Evolutionary conservation across 148 eudicot genomes (phyloP), one percentile per base, ranked within the genome.

Genomic region (Spergularia marina): DNA sequence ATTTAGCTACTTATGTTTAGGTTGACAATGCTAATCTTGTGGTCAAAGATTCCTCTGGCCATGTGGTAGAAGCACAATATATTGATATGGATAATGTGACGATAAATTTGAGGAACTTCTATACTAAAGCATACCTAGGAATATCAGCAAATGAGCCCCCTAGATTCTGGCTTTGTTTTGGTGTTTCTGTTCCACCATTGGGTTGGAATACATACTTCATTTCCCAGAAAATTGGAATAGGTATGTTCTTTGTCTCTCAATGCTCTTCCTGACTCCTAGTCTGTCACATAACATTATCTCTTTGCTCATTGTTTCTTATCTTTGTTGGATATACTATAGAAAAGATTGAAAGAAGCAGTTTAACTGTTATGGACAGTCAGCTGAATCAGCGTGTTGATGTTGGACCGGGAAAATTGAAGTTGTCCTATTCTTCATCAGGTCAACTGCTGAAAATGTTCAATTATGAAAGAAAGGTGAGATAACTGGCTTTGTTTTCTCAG

Each of bases 161-260:
- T 62, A 91, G 88, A 77, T 93, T 83, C 78, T 93, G 96, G 98
- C 87, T 93, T 71, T 61, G 76, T 72, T 91, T 93, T 83, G 82
- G 63, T 79, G 97, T 82, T 79, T 85, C 92, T 71, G 82, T 93
- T 71, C 91, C 90, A 60, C 90, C 98, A 49, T 74, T 93, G 77
- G 97, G 98, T 76, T 91, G 91, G 94, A 88, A 80, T 82, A 93
- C 97, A n/a, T 93, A 89, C 74, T 89, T 91, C 83, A 80, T 91
- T 74, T 86, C 91, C 47, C 65, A 73, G 71, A 75, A 68, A 60
- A 49, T 79, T 58, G 82, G 76, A 66, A 85, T 78, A 81, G 90
- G 96, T 91, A 78, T 39, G 44, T 65, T 17, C 18, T 75, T 57
- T 41, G 59, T 53, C 44, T 70, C 54, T 30, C 5, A n/a, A 44